Percentiles rank a stretch among this genome's conserved stretches.
Conservation (phyloP, 495 filamentous ascomycete species). For the Neurospora tetrasperma region DNA sequence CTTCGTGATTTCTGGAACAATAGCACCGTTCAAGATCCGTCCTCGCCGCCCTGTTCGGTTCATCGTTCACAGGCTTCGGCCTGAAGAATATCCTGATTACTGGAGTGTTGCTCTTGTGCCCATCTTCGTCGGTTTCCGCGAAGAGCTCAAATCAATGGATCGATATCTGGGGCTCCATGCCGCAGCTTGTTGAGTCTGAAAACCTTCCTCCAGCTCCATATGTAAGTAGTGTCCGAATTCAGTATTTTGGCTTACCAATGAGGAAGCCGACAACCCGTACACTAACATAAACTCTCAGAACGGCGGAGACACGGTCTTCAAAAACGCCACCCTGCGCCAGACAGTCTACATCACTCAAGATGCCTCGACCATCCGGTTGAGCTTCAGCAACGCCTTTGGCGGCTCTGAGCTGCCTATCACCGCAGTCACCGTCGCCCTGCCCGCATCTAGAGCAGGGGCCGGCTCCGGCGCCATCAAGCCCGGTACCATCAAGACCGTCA, state of each 20-base stretch:
- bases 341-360: constrained; percentile 46
- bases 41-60: not conserved
- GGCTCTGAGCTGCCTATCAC: constrained; percentile 44
- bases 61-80: constrained; percentile 1
- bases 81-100: constrained; percentile 10
- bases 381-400: constrained; percentile 53
- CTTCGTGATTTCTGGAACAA: not conserved
- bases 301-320: constrained; percentile 16
- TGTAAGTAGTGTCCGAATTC: constrained; percentile 25
- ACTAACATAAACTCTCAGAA: constrained; percentile 12
- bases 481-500: constrained; percentile 32
- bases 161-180: constrained; percentile 48
- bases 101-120: constrained; percentile 9
- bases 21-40: not conserved
- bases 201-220: constrained; percentile 46
- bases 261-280: not conserved
- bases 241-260: not conserved
- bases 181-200: constrained; percentile 44
- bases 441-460: constrained; percentile 22
- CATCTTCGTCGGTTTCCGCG: constrained; percentile 4
- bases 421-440: constrained; percentile 41
- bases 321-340: constrained; percentile 50
- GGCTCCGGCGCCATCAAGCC: constrained; percentile 37
- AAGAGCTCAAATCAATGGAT: constrained; percentile 39
- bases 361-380: constrained; percentile 40